Conservation (phyloP, 2,329 filamentous ascomycete species). For the Paraphoma sp. region DNA sequence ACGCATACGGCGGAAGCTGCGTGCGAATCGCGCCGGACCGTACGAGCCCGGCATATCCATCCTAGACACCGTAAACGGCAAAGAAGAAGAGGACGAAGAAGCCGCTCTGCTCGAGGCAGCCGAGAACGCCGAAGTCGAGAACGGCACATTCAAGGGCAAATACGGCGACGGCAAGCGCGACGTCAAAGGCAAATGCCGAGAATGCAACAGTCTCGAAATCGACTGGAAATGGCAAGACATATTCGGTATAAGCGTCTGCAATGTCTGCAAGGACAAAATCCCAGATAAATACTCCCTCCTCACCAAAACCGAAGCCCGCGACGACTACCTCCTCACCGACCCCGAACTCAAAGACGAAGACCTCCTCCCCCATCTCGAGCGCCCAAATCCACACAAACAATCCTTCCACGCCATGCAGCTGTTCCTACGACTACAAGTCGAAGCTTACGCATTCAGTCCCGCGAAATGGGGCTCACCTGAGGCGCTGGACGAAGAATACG, state of each 20-base stretch:
- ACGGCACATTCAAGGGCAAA: slow-evolving; percentile 40
- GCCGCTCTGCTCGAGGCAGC: slow-evolving; percentile 31
- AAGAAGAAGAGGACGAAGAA: slow-evolving; percentile 39
- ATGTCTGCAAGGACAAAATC: slow-evolving; percentile 82
- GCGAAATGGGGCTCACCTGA: slow-evolving; percentile 91
- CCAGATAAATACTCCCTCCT: slow-evolving; percentile 94
- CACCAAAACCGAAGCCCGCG: slow-evolving; percentile 94
- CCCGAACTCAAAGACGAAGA: slow-evolving; percentile 90
- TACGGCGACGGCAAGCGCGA: slow-evolving; percentile 44
- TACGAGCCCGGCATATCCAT: slow-evolving; percentile 90
- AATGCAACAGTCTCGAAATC: slow-evolving; percentile 85
- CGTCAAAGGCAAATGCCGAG: slow-evolving; percentile 75
- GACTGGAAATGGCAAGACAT: slow-evolving; percentile 95
- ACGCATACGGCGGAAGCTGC: slow-evolving; percentile 75
- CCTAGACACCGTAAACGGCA: slow-evolving; percentile 58
- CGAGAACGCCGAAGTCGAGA: slow-evolving; percentile 52
- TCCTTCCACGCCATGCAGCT: slow-evolving; percentile 99
- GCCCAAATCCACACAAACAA: slow-evolving; percentile 92
- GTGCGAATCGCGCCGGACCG: slow-evolving; percentile 76
- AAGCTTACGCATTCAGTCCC: slow-evolving; percentile 83
- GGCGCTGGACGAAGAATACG: slow-evolving; percentile 87
- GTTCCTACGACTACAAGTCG: slow-evolving; percentile 90
- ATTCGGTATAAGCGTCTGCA: slow-evolving; percentile 78
- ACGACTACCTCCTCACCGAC: slow-evolving; percentile 95
- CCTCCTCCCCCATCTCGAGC: slow-evolving; percentile 83